These are phyloP conservation scores for Massariosphaeria phaeospora DNA, from an alignment of 495 filamentous ascomycete genomes.

Conservation along the genomic window DNA sequence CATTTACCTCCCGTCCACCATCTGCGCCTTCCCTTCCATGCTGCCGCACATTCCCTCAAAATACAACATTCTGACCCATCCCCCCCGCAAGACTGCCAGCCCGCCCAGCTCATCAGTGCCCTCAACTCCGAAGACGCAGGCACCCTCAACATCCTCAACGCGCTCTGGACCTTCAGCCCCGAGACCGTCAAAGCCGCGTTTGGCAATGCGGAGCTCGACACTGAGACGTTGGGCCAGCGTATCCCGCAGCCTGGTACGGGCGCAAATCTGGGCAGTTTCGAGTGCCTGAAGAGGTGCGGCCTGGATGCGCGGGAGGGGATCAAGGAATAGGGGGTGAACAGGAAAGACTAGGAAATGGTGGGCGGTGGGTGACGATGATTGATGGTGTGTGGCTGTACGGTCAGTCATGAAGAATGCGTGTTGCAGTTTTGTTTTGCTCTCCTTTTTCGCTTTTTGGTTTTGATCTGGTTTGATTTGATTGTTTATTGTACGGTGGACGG, in stretches of 20 bases:
- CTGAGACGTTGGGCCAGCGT: slow-evolving; percentile 15
- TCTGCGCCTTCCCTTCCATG: neutral
- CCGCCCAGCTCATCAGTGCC: slow-evolving; percentile 40
- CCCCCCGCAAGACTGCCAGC: slow-evolving; percentile 34
- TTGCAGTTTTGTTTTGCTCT: no score
- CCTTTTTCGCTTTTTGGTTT: no score
- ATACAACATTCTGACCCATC: neutral
- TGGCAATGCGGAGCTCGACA: slow-evolving; percentile 23
- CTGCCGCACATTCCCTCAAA: neutral
- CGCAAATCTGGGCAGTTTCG: slow-evolving; percentile 32
- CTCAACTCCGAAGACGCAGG: slow-evolving; percentile 40
- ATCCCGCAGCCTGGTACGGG: slow-evolving; percentile 39
- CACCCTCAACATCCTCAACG: slow-evolving; percentile 40
- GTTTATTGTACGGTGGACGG: no score
- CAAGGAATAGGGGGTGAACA: neutral
- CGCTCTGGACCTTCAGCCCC: slow-evolving; percentile 33
- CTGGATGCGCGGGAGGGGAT: neutral
- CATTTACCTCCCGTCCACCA: neutral
- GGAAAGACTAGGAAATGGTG: neutral
- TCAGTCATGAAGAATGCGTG: no score
- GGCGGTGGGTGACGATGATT: no score
- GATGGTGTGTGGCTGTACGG: no score
- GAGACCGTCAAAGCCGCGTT: slow-evolving; percentile 38
- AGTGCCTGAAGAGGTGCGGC: slow-evolving; percentile 28
- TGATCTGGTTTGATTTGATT: no score